phyloP scores from a whole-genome alignment of 805 yeast genomes.

The Saccharomycopsis capsularis region DNA sequence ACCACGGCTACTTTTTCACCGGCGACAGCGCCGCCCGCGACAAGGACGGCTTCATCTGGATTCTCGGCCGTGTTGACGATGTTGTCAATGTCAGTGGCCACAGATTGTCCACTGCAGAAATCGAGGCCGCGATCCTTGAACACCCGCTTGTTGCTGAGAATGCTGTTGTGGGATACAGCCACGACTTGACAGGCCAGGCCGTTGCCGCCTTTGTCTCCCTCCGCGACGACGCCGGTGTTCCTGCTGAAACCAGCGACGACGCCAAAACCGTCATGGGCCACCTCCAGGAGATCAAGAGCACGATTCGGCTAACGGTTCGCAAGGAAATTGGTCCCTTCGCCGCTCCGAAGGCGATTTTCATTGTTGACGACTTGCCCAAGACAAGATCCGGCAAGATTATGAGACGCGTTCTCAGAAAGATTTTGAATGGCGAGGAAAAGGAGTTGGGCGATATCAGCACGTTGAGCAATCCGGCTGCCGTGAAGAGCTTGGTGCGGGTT shows the following conservation, averaged over 20 bases:
- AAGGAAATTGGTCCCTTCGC: constrained; percentile 83
- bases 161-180: constrained; percentile 79
- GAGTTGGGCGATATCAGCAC: constrained; percentile 77
- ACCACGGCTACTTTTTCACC: constrained; percentile 75
- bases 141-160: constrained; percentile 65
- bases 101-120: constrained; percentile 82
- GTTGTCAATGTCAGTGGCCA: constrained; percentile 86
- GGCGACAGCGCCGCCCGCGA: constrained; percentile 91
- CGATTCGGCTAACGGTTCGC: constrained; percentile 62
- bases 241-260: no score
- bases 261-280: constrained; percentile 35
- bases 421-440: constrained; percentile 68
- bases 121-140: constrained; percentile 75
- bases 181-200: constrained; percentile 82
- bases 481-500: constrained; percentile 53
- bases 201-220: constrained; percentile 76
- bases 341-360: constrained; percentile 67
- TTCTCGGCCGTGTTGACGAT: constrained; percentile 81
- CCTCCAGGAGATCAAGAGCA: constrained; percentile 49
- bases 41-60: constrained; percentile 79
- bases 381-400: constrained; percentile 82
- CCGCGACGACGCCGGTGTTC: constrained; percentile 28
- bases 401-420: constrained; percentile 79
- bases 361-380: constrained; percentile 76
- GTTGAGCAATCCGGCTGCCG: constrained; percentile 69